Base-by-base conservation (phyloP, 192 early-diverging fungal species). In the Helicostylum pulchrum region DNA sequence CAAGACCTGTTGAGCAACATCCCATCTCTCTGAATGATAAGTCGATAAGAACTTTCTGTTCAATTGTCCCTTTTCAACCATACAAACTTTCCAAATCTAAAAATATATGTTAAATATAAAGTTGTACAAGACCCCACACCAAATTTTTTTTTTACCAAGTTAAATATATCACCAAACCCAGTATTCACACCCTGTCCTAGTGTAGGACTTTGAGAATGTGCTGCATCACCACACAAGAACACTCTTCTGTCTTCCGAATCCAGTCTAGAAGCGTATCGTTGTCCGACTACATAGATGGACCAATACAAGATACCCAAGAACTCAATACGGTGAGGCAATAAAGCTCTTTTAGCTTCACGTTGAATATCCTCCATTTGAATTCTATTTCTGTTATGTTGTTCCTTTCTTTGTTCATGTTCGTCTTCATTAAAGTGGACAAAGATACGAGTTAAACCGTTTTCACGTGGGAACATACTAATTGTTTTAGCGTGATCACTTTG, bases 131-230 rank as follows among this genome's bases (percentile, higher is more conserved):
- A 26, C 26, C 26, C 12, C 20, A 49, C 20, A 10, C 1, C 12
- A 7, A 26, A 26, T n/a, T 17, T 20, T 39, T 15, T 26, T 31
- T 30, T 68, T 48, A 68, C 63, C 36, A 71, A 42, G 45, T 71
- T 71, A 46, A 65, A 71, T 1, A 71, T 62, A 36, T 71, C 70
- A 19, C 70, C 70, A 36, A 71, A 61, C 19, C 70, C 70, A 11
- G 70, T 71, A 45, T 71, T 71, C 15, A 71, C 45, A 36, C 70
- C 70, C 36, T 71, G 70, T 36, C 70, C 70, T 1, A 71, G 57
- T 15, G 70, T 71, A 8, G 70, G 70, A 14, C 70, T 71, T 21
- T 71, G 70, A 23, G 56, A 65, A 15, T 71, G 70, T 0, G 63
- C 64, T 23, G 70, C 57, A 45, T 71, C 70, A 17, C 70, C 70